Evolutionary conservation across 2,329 filamentous ascomycete species (phyloP).

Genomic region (Septoria linicola): DNA sequence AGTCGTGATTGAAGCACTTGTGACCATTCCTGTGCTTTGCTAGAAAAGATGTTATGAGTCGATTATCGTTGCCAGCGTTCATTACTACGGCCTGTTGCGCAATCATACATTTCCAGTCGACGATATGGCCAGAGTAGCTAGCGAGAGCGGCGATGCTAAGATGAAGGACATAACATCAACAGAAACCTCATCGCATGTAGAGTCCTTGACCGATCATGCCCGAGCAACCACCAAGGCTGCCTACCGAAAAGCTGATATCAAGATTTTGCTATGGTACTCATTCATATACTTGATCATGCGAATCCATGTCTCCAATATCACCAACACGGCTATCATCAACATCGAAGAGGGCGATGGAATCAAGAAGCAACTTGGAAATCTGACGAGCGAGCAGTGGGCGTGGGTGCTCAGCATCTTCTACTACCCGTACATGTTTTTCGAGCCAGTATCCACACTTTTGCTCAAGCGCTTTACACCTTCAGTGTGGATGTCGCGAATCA

Average conservation of each 20-base stretch:
- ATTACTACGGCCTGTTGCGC: too few species aligned
- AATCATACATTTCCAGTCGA: too few species aligned
- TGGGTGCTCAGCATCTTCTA: constrained; percentile 39
- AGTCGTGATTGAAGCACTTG: too few species aligned
- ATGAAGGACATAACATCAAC: background rate
- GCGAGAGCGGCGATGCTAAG: background rate
- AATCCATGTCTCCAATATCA: constrained; percentile 38
- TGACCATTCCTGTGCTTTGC: too few species aligned
- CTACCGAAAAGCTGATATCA: constrained; percentile 37
- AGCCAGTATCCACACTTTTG: constrained; percentile 34
- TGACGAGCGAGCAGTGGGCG: constrained; percentile 38
- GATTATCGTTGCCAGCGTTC: too few species aligned
- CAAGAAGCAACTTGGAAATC: constrained; percentile 36
- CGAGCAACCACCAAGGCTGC: constrained; percentile 14
- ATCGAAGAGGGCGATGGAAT: constrained; percentile 38
- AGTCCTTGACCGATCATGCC: background rate
- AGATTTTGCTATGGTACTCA: constrained; percentile 36
- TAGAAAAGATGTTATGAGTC: too few species aligned
- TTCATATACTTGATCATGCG: constrained; percentile 37
- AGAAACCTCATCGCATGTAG: background rate
- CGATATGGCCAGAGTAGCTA: too few species aligned
- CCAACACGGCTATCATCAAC: constrained; percentile 40
- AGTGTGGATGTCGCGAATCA: constrained; percentile 33
- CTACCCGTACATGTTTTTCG: constrained; percentile 40
- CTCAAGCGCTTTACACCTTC: constrained; percentile 32